phyloP scores from a whole-genome alignment of 805 yeast genomes.

The Candida mattraensis region DNA sequence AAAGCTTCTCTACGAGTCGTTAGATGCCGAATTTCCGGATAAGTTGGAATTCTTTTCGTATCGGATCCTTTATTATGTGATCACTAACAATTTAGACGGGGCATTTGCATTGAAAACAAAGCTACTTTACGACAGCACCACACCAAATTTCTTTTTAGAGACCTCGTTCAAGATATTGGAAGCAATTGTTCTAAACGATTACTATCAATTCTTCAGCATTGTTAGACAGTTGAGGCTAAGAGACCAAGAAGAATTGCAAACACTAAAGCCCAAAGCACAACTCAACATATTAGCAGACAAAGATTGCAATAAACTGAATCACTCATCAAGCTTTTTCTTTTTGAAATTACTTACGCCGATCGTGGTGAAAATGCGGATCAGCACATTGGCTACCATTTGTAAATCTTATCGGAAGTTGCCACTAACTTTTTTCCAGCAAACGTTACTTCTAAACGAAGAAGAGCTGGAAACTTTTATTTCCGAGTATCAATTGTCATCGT shows the following conservation, averaged over 20 bases:
- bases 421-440: constrained; percentile 17
- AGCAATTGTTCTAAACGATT: constrained; percentile 43
- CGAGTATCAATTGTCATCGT: constrained; percentile 38
- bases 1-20: constrained; percentile 53
- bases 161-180: constrained; percentile 39
- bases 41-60: constrained; percentile 70
- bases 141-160: constrained; percentile 20
- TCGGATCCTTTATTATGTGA: constrained; percentile 68
- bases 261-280: constrained; percentile 1
- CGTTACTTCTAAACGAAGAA: constrained; percentile 29
- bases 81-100: constrained; percentile 67
- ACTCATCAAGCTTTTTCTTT: constrained; percentile 26
- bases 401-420: constrained; percentile 53
- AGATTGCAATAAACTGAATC: constrained; percentile 21
- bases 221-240: constrained; percentile 23
- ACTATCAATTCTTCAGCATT: constrained; percentile 49
- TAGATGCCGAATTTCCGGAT: constrained; percentile 30
- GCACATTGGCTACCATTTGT: constrained; percentile 54
- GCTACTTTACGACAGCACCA: constrained; percentile 15
- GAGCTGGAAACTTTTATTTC: constrained; percentile 45
- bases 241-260: constrained; percentile 33
- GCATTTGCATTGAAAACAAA: constrained; percentile 42
- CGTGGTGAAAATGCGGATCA: constrained; percentile 55
- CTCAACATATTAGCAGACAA: constrained; percentile 12
- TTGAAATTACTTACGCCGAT: constrained; percentile 48